Evolutionary conservation across 1,139 yeast genomes (phyloP).

Genomic region (Debaryomyces sp.): DNA sequence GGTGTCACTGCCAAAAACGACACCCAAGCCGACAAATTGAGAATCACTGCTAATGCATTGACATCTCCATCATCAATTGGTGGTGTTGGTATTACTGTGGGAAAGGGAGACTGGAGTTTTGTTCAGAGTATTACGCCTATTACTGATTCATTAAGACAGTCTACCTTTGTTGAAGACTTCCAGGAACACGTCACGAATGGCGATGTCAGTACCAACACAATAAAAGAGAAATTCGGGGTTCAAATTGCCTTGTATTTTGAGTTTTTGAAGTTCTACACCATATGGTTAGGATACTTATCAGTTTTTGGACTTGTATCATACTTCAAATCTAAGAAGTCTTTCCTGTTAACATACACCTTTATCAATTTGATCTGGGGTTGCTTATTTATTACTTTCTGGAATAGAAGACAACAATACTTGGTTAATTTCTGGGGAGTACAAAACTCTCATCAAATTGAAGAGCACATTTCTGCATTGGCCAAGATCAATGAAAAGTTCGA

Average conservation of each 20-base stretch:
- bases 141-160: constrained; percentile 39
- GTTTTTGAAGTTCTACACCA: constrained; percentile 63
- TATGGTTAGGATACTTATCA: constrained; percentile 56
- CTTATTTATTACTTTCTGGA: constrained; percentile 62
- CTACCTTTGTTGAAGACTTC: constrained; percentile 28
- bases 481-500: constrained; percentile 42
- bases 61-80: constrained; percentile 46
- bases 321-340: constrained; percentile 50
- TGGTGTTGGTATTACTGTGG: constrained; percentile 61
- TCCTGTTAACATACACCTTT: constrained; percentile 58
- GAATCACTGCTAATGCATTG: constrained; percentile 58
- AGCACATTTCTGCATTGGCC: constrained; percentile 41
- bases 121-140: constrained; percentile 65
- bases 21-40: constrained; percentile 52
- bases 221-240: constrained; percentile 60
- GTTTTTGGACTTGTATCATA: constrained; percentile 60
- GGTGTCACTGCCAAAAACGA: constrained; percentile 42
- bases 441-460: constrained; percentile 55
- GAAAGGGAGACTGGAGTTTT: constrained; percentile 52
- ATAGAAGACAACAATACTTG: constrained; percentile 51
- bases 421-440: constrained; percentile 66
- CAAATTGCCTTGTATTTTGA: constrained; percentile 78
- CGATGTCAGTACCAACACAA: constrained; percentile 37
- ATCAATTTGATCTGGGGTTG: constrained; percentile 64
- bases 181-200: constrained; percentile 21